Evolutionary conservation across 2,329 filamentous ascomycete genomes (phyloP), one percentile per base, ranked within the genome.

Genomic region (Dryadomyces quercus-mongolicae): DNA sequence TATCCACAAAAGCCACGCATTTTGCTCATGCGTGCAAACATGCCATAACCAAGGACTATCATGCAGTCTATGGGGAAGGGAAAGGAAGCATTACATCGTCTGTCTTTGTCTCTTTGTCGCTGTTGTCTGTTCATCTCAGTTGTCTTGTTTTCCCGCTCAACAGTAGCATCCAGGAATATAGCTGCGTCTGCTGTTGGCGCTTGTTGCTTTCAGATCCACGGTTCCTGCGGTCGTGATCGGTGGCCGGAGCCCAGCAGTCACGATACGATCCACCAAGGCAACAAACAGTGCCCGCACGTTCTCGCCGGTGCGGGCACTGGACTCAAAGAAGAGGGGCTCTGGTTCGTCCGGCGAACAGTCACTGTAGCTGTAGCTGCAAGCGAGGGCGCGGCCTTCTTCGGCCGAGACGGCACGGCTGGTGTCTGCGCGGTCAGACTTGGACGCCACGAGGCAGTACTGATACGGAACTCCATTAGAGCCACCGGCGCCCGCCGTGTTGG

Each of bases 231-330:
- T 40, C 36, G 10, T 40, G 4, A 4, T 16, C 10, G 36, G 36
- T 16, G 36, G 10, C 10, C 36, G 36, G 10, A 40, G 10, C 1
- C 54, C 56, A 5, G 57, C 55, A 38, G 52, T 31, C 25, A 78
- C 70, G 57, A 80, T 74, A 56, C 65, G 65, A 59, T 76, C 71
- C 31, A 80, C 73, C 48, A 77, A 68, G 52, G 77, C 75, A 49
- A 76, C 65, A 62, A 80, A 80, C 18, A 75, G 72, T 61, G 66
- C 67, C 56, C 71, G 66, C 21, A 78, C 71, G 60, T 77, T 74
- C 61, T 77, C 73, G 50, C 73, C 67, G 22, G 75, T 77, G 67
- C 76, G 76, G 47, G 74, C 69, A 62, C 76, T 79, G 46, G 73
- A 73, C 65, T 80, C 77, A 59, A 74, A 77, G 63, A 78, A 80